Percentiles rank a stretch among this genome's conserved stretches.
phyloP scores from a whole-genome alignment of 352 stramenopile species.

The Phytophthora litchii region DNA sequence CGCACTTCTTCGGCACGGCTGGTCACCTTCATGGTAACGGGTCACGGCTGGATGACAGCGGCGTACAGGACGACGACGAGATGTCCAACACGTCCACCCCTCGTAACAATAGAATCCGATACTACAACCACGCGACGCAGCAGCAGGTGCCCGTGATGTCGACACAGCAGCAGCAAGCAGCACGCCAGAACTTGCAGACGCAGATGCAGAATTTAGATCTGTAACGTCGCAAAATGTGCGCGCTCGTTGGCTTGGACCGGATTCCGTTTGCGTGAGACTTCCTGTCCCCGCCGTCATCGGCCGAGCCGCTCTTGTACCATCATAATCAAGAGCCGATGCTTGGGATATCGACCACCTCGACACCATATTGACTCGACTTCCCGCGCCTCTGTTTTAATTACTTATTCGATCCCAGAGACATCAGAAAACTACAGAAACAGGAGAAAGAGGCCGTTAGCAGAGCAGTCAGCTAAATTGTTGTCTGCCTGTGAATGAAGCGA shows the following conservation, averaged over 20 bases:
- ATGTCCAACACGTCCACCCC: constrained; percentile 59
- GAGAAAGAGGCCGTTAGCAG: constrained; percentile 30
- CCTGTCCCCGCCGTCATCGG: constrained; percentile 21
- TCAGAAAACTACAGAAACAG: constrained; percentile 34
- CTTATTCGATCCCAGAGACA: constrained; percentile 33
- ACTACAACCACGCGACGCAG: constrained; percentile 51
- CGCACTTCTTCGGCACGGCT: constrained; percentile 78
- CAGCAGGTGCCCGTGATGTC: constrained; percentile 41
- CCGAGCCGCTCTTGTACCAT: constrained; percentile 49
- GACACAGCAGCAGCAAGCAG: constrained; percentile 37
- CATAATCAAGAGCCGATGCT: constrained; percentile 45
- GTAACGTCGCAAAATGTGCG: constrained; percentile 46
- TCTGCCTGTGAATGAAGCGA: constrained; percentile 36
- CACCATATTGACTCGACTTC: constrained; percentile 26
- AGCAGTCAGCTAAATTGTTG: constrained; percentile 17
- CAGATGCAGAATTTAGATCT: constrained; percentile 83
- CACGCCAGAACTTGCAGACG: constrained; percentile 50
- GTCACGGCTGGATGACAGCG: constrained; percentile 61
- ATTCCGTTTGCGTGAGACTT: constrained; percentile 24
- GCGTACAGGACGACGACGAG: constrained; percentile 66
- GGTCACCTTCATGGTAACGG: constrained; percentile 55
- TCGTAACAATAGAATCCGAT: constrained; percentile 71
- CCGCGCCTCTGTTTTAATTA: constrained; percentile 38
- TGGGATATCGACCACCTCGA: constrained; percentile 33
- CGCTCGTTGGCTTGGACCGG: constrained; percentile 27